Percentiles rank a stretch among this genome's conserved stretches.
These are phyloP conservation scores for Aspergillus versicolor DNA, from an alignment of 2,329 filamentous ascomycete species.

Conservation along the genomic window DNA sequence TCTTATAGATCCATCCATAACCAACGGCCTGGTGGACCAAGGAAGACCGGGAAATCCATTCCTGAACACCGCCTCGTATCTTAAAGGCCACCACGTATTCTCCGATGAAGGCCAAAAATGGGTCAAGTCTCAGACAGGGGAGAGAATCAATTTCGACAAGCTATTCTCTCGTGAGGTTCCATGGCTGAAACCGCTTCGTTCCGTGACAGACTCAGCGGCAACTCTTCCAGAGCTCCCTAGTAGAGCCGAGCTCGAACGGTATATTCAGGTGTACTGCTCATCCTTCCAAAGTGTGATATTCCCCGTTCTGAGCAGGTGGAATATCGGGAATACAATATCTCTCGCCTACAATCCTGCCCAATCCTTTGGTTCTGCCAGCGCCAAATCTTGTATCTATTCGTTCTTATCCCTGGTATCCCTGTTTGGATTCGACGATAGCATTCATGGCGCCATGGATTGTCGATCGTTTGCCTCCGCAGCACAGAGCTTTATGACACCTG, in stretches of 20 bases:
- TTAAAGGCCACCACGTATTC: slow-evolving; percentile 4
- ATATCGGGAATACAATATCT: neutral
- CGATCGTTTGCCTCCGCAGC: slow-evolving; percentile 10
- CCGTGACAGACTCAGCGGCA: neutral
- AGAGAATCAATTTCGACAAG: neutral
- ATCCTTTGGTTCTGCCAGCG: neutral
- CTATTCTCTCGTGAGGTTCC: neutral
- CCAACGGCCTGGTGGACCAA: neutral
- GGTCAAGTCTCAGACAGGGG: slow-evolving; percentile 1
- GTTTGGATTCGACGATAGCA: neutral
- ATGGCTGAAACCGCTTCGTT: neutral
- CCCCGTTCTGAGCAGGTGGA: neutral
- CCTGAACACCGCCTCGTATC: neutral
- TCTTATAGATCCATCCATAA: neutral
- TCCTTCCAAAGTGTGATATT: neutral
- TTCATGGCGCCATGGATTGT: slow-evolving; percentile 5
- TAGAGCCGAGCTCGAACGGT: neutral
- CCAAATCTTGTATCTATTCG: slow-evolving; percentile 10
- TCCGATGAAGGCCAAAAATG: slow-evolving; percentile 1
- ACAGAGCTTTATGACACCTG: neutral
- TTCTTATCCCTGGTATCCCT: neutral
- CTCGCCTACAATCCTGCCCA: neutral
- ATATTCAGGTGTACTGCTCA: neutral
- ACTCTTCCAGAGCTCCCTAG: neutral
- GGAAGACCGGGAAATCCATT: neutral